Percentiles rank a stretch among this genome's conserved stretches.
Evolutionary conservation across 2,329 filamentous ascomycete species (phyloP).

Genomic region (Hypoxylon sp.): DNA sequence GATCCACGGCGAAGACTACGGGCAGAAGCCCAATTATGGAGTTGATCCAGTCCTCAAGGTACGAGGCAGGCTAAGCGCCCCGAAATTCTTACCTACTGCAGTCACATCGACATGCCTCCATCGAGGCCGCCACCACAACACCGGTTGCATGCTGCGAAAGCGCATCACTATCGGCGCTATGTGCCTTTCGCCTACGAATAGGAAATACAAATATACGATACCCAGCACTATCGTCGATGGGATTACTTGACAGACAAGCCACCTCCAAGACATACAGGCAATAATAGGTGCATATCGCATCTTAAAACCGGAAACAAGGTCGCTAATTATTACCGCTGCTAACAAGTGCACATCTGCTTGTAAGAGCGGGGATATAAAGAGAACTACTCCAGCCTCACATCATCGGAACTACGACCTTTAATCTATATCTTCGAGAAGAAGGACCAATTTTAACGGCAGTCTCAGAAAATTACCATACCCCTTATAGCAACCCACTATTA

Average conservation of each 20-base stretch:
- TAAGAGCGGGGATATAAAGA: conserved; percentile 2
- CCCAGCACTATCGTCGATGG: background rate
- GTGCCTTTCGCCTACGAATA: background rate
- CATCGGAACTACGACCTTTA: background rate
- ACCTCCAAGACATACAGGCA: background rate
- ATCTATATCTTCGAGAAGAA: background rate
- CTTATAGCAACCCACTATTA: background rate
- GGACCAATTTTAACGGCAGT: background rate
- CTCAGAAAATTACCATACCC: background rate
- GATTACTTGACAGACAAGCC: conserved; percentile 3
- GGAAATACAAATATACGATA: conserved; percentile 15
- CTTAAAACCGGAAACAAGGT: background rate
- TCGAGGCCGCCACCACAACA: background rate
- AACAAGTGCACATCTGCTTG: background rate
- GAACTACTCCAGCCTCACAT: background rate
- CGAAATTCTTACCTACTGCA: conserved; percentile 1
- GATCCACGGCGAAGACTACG: conserved; percentile 6
- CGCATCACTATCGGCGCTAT: conserved; percentile 4
- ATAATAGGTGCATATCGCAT: conserved; percentile 3
- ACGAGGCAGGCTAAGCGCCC: background rate
- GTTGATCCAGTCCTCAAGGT: background rate
- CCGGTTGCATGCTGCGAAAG: background rate
- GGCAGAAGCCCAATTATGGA: background rate
- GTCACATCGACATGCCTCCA: background rate
- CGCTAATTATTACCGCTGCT: background rate